Evolutionary conservation across 306 rosid species (phyloP).

Genomic region (Rosa lucieae): DNA sequence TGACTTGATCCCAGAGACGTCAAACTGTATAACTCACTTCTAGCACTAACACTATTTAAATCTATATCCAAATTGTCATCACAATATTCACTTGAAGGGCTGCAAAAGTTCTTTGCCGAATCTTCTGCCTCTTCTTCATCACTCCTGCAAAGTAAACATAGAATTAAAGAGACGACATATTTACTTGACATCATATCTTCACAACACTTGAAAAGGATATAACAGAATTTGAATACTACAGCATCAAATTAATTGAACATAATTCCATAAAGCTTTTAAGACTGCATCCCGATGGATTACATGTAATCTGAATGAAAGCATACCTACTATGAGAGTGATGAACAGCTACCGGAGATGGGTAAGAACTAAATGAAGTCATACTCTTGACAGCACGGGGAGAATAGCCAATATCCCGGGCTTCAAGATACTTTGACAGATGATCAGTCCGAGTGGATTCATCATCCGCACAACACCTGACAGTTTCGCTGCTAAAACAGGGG

Average conservation of each 20-base stretch:
- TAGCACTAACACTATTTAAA: conserved; percentile 77
- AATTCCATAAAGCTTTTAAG: conserved; percentile 12
- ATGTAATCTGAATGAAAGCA: conserved; percentile 9
- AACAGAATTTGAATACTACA: background rate
- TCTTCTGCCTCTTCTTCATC: conserved; percentile 75
- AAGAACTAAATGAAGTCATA: conserved; percentile 48
- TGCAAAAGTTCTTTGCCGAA: conserved; percentile 59
- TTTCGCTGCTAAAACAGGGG: conserved; percentile 54
- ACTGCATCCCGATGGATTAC: conserved; percentile 1
- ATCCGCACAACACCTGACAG: conserved; percentile 42
- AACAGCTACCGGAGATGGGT: conserved; percentile 51
- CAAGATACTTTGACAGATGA: conserved; percentile 47
- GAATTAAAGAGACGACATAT: conserved; percentile 7
- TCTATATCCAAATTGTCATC: conserved; percentile 66
- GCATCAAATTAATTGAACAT: conserved; percentile 12
- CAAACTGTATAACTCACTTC: conserved; percentile 52
- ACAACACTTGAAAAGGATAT: background rate
- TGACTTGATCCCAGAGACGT: conserved; percentile 71
- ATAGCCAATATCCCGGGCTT: conserved; percentile 47
- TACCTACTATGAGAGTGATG: conserved; percentile 65
- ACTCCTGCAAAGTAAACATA: conserved; percentile 55
- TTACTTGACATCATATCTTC: background rate
- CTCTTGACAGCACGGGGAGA: conserved; percentile 50
- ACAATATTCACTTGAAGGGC: conserved; percentile 73
- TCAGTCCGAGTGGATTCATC: conserved; percentile 45